Percentiles rank a stretch among this genome's conserved stretches.
Evolutionary conservation across 805 yeast species (phyloP).

Genomic region (Novakomyces olei): DNA sequence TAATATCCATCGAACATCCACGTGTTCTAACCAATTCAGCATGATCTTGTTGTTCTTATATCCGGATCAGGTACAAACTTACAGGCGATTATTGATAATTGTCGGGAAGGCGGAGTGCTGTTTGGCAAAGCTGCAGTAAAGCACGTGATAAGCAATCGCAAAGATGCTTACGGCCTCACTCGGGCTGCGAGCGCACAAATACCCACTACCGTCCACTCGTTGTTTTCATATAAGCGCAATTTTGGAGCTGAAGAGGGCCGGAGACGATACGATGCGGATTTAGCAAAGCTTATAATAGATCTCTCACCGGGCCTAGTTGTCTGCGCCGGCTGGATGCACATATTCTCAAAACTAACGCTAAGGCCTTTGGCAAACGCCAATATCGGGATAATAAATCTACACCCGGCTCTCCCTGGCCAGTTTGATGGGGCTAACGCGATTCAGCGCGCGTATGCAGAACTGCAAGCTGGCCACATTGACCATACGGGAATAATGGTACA

Average conservation of each 20-base stretch:
- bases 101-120: slow-evolving; percentile 6
- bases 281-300: slow-evolving; percentile 47
- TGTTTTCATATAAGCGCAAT: slow-evolving; percentile 46
- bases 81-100: slow-evolving; percentile 66
- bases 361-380: slow-evolving; percentile 35
- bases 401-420: slow-evolving; percentile 92
- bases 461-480: slow-evolving; percentile 54
- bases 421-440: slow-evolving; percentile 96
- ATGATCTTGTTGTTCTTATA: slow-evolving; percentile 55
- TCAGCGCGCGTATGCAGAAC: slow-evolving; percentile 88
- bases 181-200: slow-evolving; percentile 54
- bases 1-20: no score
- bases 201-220: slow-evolving; percentile 45
- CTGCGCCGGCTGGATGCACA: slow-evolving; percentile 98
- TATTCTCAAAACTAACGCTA: slow-evolving; percentile 57
- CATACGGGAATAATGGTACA: slow-evolving; percentile 93
- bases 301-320: slow-evolving; percentile 63
- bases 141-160: slow-evolving; percentile 65
- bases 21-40: no score
- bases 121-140: slow-evolving; percentile 28
- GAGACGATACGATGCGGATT: slow-evolving; percentile 49
- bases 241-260: slow-evolving; percentile 50
- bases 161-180: slow-evolving; percentile 66
- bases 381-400: slow-evolving; percentile 72
- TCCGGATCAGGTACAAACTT: slow-evolving; percentile 93